phyloP scores from a whole-genome alignment of 768 basidiomycete species.

The Rhodocollybia butyracea region DNA sequence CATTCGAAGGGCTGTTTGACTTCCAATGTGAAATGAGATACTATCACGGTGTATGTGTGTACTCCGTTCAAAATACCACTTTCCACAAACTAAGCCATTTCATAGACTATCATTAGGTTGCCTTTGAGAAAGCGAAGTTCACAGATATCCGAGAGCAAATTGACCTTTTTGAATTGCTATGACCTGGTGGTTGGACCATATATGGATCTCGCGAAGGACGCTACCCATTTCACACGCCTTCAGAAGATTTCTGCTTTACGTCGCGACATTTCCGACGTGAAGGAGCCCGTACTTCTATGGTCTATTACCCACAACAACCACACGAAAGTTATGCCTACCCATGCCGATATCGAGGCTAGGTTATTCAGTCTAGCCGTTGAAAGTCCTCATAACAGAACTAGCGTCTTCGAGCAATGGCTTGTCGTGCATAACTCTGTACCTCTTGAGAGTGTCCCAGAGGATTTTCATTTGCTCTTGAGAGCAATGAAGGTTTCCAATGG shows the following conservation, averaged over 20 bases:
- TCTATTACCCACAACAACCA: too few relatives aligned
- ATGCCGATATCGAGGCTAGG: too few relatives aligned
- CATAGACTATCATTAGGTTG: conserved; percentile 18
- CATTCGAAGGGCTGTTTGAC: conserved; percentile 37
- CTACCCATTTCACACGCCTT: too few relatives aligned
- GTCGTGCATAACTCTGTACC: neutral
- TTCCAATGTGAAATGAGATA: conserved; percentile 26
- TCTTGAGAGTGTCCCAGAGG: neutral
- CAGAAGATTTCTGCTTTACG: too few relatives aligned
- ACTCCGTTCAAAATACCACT: neutral
- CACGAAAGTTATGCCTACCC: too few relatives aligned
- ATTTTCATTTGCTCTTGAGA: neutral
- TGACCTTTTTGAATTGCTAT: conserved; percentile 11
- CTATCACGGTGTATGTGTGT: conserved; percentile 38
- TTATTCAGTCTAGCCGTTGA: too few relatives aligned
- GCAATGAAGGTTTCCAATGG: neutral
- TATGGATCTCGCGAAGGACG: conserved; percentile 1
- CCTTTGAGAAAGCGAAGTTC: conserved; percentile 9
- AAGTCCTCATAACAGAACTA: too few relatives aligned
- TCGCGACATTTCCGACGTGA: too few relatives aligned
- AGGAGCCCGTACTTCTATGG: too few relatives aligned
- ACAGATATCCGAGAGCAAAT: neutral
- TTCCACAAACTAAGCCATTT: too few relatives aligned
- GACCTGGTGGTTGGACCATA: conserved; percentile 13
- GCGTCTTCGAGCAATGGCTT: too few relatives aligned